Conservation (phyloP, 202 grass and related monocot genomes). For the Miscanthus sacchariflorus region DNA sequence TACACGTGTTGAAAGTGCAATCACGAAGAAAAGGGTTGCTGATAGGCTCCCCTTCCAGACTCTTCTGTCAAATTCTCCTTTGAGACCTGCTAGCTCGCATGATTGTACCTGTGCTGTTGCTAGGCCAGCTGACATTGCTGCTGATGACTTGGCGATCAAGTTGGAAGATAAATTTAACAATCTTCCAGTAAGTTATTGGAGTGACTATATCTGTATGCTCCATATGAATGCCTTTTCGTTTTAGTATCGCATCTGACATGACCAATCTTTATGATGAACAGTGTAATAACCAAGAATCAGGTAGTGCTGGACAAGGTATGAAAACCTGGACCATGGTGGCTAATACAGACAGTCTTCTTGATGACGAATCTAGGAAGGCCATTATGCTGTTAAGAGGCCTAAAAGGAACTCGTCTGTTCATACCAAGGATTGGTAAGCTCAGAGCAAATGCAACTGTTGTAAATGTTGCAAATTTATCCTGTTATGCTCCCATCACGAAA, state of each 20-base stretch:
- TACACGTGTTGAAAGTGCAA: conserved; percentile 58
- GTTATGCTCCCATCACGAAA: neutral
- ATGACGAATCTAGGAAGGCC: conserved; percentile 77
- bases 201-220: conserved; percentile 19
- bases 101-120: conserved; percentile 46
- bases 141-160: conserved; percentile 35
- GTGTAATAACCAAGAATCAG: conserved; percentile 32
- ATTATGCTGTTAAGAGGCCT: conserved; percentile 78
- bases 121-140: conserved; percentile 32
- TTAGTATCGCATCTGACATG: conserved; percentile 20
- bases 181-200: conserved; percentile 43
- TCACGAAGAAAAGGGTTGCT: conserved; percentile 64
- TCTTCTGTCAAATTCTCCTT: conserved; percentile 68
- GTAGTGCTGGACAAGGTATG: conserved; percentile 47
- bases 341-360: conserved; percentile 73
- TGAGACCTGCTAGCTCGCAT: conserved; percentile 48
- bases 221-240: conserved; percentile 30
- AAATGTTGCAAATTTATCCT: too few relatives aligned
- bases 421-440: conserved; percentile 82
- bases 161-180: conserved; percentile 51
- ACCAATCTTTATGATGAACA: conserved; percentile 39
- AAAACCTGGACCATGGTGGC: conserved; percentile 89
- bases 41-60: conserved; percentile 77
- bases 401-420: conserved; percentile 79
- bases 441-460: too few relatives aligned